These are phyloP conservation scores for Arbutus unedo DNA, from an alignment of 148 eudicot genomes.

Conservation along the genomic window DNA sequence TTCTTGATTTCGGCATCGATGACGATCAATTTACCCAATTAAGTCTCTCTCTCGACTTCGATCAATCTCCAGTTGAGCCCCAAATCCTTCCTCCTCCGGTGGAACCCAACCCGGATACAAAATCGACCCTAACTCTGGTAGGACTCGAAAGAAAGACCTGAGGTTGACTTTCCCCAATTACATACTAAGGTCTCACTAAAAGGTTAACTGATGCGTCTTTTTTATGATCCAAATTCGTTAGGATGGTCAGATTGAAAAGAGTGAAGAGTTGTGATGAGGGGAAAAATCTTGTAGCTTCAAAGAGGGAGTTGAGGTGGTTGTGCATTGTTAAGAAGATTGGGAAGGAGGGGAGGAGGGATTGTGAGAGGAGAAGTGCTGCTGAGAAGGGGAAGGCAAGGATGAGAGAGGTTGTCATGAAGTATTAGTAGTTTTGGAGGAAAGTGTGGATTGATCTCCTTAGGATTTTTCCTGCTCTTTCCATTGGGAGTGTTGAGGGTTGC, in stretches of 20 bases:
- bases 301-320: conserved; percentile 36
- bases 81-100: background rate
- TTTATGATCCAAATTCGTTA: too few relatives aligned
- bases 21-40: too few relatives aligned
- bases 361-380: conserved; percentile 51
- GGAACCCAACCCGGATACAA: background rate
- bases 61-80: too few relatives aligned
- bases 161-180: conserved; percentile 64
- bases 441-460: conserved; percentile 55
- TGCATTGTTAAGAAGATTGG: conserved; percentile 34
- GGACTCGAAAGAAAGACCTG: conserved; percentile 76
- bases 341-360: conserved; percentile 41
- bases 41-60: too few relatives aligned
- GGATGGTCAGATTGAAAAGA: too few relatives aligned
- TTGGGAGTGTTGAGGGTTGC: conserved; percentile 21
- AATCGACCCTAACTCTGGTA: conserved; percentile 15
- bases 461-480: conserved; percentile 42
- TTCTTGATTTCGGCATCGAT: conserved; percentile 35
- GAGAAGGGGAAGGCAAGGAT: conserved; percentile 64
- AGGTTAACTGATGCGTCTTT: too few relatives aligned
- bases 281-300: conserved; percentile 45
- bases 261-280: conserved; percentile 39
- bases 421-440: conserved; percentile 51
- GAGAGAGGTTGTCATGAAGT: conserved; percentile 49
- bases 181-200: too few relatives aligned